phyloP scores from a whole-genome alignment of 208 protist genomes.

The Crithidia brevicula region DNA sequence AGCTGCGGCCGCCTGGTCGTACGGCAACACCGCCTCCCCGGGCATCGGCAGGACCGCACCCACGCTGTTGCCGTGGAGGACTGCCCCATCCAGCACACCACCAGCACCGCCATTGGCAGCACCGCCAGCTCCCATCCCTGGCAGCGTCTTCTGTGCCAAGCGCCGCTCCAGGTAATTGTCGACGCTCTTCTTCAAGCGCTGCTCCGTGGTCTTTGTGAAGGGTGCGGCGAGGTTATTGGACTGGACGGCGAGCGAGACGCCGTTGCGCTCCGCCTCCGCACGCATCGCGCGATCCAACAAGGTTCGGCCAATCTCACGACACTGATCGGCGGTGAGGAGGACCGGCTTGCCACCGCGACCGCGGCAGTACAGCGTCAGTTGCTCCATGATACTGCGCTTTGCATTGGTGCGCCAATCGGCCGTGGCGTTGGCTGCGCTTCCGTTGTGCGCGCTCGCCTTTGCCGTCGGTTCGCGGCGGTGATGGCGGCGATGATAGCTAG shows the following conservation, averaged over 20 bases:
- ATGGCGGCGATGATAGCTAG: not conserved
- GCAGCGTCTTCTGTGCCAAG: conserved; percentile 32
- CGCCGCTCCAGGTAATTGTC: conserved; percentile 77
- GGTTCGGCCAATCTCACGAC: conserved; percentile 53
- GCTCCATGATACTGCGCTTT: conserved; percentile 82
- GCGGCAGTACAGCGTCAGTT: conserved; percentile 74
- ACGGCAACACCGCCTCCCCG: not conserved
- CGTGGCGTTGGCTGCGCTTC: not conserved
- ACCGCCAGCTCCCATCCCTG: not conserved
- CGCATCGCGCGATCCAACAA: conserved; percentile 76
- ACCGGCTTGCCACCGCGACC: conserved; percentile 53
- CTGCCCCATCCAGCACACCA: not conserved
- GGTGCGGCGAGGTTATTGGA: conserved; percentile 38
- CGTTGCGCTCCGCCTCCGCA: conserved; percentile 56
- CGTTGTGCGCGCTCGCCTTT: not conserved
- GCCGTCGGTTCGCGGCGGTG: not conserved
- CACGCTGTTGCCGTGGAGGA: no score
- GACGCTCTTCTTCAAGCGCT: conserved; percentile 71
- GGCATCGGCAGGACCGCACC: conserved; percentile 9
- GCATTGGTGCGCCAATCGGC: conserved; percentile 68
- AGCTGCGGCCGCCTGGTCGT: conserved; percentile 12
- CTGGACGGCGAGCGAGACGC: conserved; percentile 67
- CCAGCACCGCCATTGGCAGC: conserved; percentile 8
- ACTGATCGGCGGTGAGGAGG: conserved; percentile 62
- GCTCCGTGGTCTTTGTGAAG: conserved; percentile 66